Percentiles rank a stretch among this genome's conserved stretches.
phyloP scores from a whole-genome alignment of 768 basidiomycete species.

The Russula virescens region DNA sequence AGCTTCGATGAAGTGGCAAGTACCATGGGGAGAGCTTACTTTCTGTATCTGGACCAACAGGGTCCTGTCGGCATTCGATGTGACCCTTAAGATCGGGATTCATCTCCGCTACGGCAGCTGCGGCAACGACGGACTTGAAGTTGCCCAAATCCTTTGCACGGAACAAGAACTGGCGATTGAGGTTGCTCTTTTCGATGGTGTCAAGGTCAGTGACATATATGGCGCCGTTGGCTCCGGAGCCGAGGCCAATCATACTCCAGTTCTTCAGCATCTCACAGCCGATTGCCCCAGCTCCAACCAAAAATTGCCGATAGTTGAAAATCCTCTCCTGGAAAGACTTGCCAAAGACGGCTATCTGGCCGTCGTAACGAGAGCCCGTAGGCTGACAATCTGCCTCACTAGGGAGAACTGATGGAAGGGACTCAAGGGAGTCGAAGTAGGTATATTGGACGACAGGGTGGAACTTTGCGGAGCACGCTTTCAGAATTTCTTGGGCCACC shows the following conservation, averaged over 20 bases:
- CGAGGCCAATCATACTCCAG: conserved; percentile 99
- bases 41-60: conserved; percentile 90
- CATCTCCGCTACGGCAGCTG: conserved; percentile 89
- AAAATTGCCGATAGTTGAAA: conserved; percentile 83
- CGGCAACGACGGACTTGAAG: conserved; percentile 95
- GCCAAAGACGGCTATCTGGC: conserved; percentile 94
- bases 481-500: conserved; percentile 95
- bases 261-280: conserved; percentile 99
- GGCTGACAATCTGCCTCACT: conserved; percentile 82
- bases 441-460: conserved; percentile 92
- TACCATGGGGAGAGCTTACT: conserved; percentile 45
- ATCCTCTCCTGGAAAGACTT: conserved; percentile 90
- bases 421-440: conserved; percentile 97
- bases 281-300: conserved; percentile 98
- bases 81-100: conserved; percentile 86
- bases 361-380: conserved; percentile 79
- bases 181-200: conserved; percentile 98
- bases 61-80: conserved; percentile 84
- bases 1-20: conserved; percentile 5
- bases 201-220: conserved; percentile 97
- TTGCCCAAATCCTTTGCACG: conserved; percentile 92
- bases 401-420: conserved; percentile 70
- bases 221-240: conserved; percentile 64
- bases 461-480: conserved; percentile 97
- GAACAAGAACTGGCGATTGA: conserved; percentile 98